phyloP scores from a whole-genome alignment of 257 asterid species.

The Lavandula angustifolia region DNA sequence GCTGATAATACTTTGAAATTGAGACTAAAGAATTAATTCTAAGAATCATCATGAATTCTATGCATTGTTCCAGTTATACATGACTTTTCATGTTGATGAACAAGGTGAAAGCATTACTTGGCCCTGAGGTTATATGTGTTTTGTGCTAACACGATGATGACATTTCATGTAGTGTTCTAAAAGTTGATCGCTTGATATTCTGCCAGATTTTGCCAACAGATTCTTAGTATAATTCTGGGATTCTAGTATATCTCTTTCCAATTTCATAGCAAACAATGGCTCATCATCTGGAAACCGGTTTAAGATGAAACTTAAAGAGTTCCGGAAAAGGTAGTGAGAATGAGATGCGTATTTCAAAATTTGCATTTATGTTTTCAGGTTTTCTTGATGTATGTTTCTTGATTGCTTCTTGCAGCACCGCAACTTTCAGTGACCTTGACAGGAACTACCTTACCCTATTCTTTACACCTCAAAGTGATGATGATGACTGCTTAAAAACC shows the following conservation, averaged over 20 bases:
- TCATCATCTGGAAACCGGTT: slow-evolving; percentile 88
- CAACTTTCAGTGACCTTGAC: slow-evolving; percentile 87
- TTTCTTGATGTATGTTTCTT: slow-evolving; percentile 24
- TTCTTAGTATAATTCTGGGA: slow-evolving; percentile 19
- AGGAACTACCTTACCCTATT: slow-evolving; percentile 97
- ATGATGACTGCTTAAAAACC: slow-evolving; percentile 43
- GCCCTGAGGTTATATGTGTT: neutral
- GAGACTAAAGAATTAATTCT: slow-evolving; percentile 4
- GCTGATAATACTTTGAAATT: slow-evolving; percentile 11
- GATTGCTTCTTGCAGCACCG: slow-evolving; percentile 63
- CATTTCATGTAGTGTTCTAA: slow-evolving; percentile 3
- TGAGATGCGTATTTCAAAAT: neutral
- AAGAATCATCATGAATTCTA: slow-evolving; percentile 10
- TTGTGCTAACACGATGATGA: no score
- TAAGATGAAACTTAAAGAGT: slow-evolving; percentile 90
- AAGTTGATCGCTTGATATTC: slow-evolving; percentile 3
- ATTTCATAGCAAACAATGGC: slow-evolving; percentile 64
- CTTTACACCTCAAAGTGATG: slow-evolving; percentile 83
- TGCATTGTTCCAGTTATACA: slow-evolving; percentile 13
- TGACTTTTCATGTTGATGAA: slow-evolving; percentile 15
- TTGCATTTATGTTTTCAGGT: neutral
- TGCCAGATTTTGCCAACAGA: neutral
- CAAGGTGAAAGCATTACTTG: slow-evolving; percentile 2
- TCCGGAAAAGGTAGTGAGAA: slow-evolving; percentile 64
- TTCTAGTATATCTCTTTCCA: slow-evolving; percentile 15